Conservation (phyloP, 768 basidiomycete genomes). For the Podaxis sp. region DNA sequence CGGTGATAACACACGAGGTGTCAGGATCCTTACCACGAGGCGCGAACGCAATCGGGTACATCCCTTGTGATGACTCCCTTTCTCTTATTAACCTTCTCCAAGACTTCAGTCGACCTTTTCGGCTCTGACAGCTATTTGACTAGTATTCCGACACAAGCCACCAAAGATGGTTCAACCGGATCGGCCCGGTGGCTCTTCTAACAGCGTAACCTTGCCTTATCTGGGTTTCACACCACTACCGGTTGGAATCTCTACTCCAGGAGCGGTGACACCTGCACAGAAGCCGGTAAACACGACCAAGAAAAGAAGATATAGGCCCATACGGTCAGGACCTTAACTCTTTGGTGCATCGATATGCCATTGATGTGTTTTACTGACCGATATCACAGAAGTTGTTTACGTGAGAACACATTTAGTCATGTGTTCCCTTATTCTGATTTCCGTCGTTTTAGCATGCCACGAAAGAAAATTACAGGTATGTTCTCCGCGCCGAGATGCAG, state of each 20-base stretch:
- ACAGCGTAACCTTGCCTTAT: conserved; percentile 11
- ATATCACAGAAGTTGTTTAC: conserved; percentile 17
- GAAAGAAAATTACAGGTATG: conserved; percentile 20
- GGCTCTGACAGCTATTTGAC: background rate
- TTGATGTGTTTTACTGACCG: background rate
- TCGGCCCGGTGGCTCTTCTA: background rate
- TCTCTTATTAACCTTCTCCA: background rate
- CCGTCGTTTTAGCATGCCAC: conserved; percentile 15
- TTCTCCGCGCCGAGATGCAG: background rate
- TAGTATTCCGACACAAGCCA: background rate
- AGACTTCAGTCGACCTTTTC: background rate
- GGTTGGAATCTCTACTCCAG: background rate
- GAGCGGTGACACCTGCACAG: conserved; percentile 3
- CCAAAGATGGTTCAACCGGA: background rate
- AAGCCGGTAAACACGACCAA: background rate
- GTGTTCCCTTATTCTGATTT: background rate
- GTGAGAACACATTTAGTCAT: background rate
- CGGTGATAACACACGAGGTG: background rate
- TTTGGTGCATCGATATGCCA: background rate
- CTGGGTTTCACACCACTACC: background rate
- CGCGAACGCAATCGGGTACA: background rate
- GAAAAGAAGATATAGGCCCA: conserved; percentile 18
- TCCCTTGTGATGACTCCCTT: background rate
- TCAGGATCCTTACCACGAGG: background rate
- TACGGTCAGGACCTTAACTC: conserved; percentile 4